phyloP scores from a whole-genome alignment of 331 rosid species.

The Ulmus americana region DNA sequence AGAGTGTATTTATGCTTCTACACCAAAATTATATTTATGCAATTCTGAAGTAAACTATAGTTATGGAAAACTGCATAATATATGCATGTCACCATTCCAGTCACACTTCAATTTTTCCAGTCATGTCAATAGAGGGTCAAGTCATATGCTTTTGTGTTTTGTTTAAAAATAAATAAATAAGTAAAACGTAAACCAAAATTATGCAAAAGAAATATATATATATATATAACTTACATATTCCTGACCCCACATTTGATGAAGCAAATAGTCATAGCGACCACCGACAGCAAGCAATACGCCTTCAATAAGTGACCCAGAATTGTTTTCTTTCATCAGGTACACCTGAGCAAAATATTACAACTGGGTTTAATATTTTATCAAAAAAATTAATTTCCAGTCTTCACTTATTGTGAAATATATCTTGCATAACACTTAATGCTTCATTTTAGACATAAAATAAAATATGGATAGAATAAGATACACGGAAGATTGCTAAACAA shows the following conservation, averaged over 20 bases:
- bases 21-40: too few relatives aligned
- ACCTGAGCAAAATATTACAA: slow-evolving; percentile 48
- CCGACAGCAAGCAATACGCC: slow-evolving; percentile 83
- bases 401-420: slow-evolving; percentile 10
- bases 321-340: slow-evolving; percentile 71
- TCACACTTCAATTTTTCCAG: neutral
- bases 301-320: slow-evolving; percentile 61
- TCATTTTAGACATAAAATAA: neutral
- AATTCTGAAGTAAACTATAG: too few relatives aligned
- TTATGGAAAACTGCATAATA: too few relatives aligned
- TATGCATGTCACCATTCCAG: neutral
- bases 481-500: too few relatives aligned
- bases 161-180: slow-evolving; percentile 12
- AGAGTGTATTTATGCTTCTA: too few relatives aligned
- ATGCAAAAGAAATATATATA: neutral
- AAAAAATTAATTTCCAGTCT: slow-evolving; percentile 9
- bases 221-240: slow-evolving; percentile 49
- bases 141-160: neutral
- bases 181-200: slow-evolving; percentile 1
- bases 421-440: neutral
- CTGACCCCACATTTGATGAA: slow-evolving; percentile 63
- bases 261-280: slow-evolving; percentile 81
- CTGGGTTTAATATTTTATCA: slow-evolving; percentile 19
- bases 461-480: too few relatives aligned
- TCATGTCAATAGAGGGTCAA: neutral